Evolutionary conservation across 768 basidiomycete species (phyloP).

Genomic region (Termitomyces sp.): DNA sequence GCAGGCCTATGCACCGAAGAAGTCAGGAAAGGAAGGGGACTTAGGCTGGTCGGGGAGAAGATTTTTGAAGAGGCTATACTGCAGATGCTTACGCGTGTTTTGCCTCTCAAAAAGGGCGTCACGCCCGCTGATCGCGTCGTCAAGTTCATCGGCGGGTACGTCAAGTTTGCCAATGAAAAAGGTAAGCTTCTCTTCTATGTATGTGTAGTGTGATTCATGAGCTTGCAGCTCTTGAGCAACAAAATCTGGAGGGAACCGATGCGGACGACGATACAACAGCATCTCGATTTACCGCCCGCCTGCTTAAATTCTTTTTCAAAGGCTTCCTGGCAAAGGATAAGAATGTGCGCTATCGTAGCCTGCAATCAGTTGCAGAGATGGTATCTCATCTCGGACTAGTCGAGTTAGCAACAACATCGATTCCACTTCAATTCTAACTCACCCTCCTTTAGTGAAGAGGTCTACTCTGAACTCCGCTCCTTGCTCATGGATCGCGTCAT

Average conservation of each 20-base stretch:
- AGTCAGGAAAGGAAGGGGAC: constrained; percentile 35
- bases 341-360: constrained; percentile 71
- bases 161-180: constrained; percentile 70
- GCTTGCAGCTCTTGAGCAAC: constrained; percentile 31
- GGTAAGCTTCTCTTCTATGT: constrained; percentile 35
- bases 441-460: constrained; percentile 54
- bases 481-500: constrained; percentile 64
- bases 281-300: constrained; percentile 58
- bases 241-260: constrained; percentile 32
- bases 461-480: constrained; percentile 56
- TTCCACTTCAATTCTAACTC: background rate
- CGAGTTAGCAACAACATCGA: constrained; percentile 51
- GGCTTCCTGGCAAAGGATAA: constrained; percentile 89
- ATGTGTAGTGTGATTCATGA: background rate
- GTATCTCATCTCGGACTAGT: constrained; percentile 77
- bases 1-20: constrained; percentile 49
- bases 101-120: constrained; percentile 79
- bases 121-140: constrained; percentile 67
- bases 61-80: constrained; percentile 67
- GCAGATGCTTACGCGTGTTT: constrained; percentile 49
- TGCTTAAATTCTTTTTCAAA: constrained; percentile 63
- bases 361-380: constrained; percentile 75
- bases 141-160: constrained; percentile 80
- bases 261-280: constrained; percentile 55
- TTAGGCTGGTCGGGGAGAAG: constrained; percentile 68